phyloP scores from a whole-genome alignment of 139 green algal genomes.

The Coccomyxa sp. region DNA sequence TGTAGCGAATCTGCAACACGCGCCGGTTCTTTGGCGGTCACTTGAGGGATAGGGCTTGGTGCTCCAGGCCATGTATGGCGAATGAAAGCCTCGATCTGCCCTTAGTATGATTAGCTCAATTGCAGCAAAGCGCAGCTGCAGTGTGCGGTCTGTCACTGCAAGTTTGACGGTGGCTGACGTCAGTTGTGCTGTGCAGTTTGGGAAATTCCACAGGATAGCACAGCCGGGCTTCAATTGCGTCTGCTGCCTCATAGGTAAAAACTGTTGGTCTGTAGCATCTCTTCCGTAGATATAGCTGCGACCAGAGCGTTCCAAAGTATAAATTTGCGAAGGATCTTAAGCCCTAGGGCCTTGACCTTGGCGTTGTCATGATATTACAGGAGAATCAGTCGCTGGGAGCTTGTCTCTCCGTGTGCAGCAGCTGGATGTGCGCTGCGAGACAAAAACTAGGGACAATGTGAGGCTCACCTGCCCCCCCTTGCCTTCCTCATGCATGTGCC shows the following conservation, averaged over 20 bases:
- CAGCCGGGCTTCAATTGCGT: constrained; percentile 56
- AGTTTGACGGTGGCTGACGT: background rate
- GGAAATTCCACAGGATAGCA: constrained; percentile 41
- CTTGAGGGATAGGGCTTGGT: too few species aligned
- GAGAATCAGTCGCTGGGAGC: constrained; percentile 42
- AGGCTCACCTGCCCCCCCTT: background rate
- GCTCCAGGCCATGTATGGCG: too few species aligned
- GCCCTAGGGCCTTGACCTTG: too few species aligned
- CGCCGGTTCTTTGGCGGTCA: too few species aligned
- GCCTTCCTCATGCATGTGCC: background rate
- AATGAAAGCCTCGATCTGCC: too few species aligned
- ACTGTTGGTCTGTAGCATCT: too few species aligned
- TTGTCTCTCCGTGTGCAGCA: constrained; percentile 69
- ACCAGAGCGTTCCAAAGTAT: too few species aligned
- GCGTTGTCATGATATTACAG: too few species aligned
- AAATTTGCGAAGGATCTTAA: too few species aligned
- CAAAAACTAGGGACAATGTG: constrained; percentile 75
- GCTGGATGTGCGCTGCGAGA: constrained; percentile 71
- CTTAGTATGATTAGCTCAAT: background rate
- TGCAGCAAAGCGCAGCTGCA: background rate
- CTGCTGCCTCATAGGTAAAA: constrained; percentile 33
- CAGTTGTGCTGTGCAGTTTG: constrained; percentile 14
- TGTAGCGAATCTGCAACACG: too few species aligned
- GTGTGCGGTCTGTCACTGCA: background rate
- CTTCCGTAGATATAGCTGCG: too few species aligned